A percentile compares a stretch with the other conserved stretches of the same genome.
These are phyloP conservation scores for Boehmeria nivea DNA, from an alignment of 306 rosid genomes.

Conservation along the genomic window DNA sequence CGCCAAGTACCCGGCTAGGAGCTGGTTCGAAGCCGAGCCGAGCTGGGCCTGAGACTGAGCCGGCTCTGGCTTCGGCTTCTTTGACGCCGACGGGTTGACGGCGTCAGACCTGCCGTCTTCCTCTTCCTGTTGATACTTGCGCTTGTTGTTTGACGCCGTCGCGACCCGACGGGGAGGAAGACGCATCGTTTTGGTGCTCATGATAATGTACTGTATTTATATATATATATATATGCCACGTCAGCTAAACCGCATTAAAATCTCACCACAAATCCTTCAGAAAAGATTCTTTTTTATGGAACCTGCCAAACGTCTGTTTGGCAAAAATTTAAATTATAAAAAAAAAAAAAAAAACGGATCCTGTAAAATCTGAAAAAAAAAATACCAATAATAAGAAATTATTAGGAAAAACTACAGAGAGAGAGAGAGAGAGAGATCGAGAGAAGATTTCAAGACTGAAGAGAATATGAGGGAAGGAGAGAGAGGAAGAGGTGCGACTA, in stretches of 20 bases:
- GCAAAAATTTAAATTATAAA: too few relatives aligned
- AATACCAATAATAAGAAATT: background rate
- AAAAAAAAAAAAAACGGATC: background rate
- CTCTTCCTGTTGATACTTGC: conserved; percentile 34
- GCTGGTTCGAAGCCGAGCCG: conserved; percentile 24
- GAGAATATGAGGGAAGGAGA: too few relatives aligned
- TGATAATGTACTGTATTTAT: conserved; percentile 22
- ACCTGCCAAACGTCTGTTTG: too few relatives aligned
- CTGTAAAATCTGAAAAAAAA: background rate
- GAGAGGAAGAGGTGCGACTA: background rate
- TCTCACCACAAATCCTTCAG: conserved; percentile 1
- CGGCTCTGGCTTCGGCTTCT: conserved; percentile 28
- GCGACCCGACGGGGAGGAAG: conserved; percentile 80
- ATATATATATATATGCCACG: conserved; percentile 46
- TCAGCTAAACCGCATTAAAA: conserved; percentile 35
- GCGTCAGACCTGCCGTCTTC: conserved; percentile 40
- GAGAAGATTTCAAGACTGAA: too few relatives aligned
- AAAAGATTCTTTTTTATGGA: background rate
- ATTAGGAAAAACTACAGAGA: background rate
- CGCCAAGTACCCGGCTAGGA: conserved; percentile 81
- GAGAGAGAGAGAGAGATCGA: background rate
- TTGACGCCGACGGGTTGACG: conserved; percentile 37
- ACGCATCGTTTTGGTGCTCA: conserved; percentile 98
- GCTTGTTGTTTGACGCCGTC: conserved; percentile 48
- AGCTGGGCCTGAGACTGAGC: conserved; percentile 17